These are phyloP conservation scores for Rubia tinctorum DNA, from an alignment of 305 asterid genomes.

Conservation along the genomic window DNA sequence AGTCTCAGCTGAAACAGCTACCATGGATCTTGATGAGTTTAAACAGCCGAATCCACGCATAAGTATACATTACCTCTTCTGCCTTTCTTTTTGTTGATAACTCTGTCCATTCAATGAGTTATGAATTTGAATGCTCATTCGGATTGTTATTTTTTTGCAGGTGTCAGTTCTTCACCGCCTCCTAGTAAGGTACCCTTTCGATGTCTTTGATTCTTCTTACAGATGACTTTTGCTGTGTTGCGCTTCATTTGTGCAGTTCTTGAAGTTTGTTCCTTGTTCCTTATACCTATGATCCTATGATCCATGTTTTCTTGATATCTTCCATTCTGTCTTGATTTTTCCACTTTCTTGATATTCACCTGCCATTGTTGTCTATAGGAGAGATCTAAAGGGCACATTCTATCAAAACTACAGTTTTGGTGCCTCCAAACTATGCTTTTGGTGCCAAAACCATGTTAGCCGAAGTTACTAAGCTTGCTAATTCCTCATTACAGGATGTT, in stretches of 20 bases:
- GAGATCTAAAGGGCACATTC: too few species aligned
- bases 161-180: conserved; percentile 39
- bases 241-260: not conserved
- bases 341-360: too few species aligned
- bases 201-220: conserved; percentile 5
- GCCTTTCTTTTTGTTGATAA: not conserved
- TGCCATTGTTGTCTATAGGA: too few species aligned
- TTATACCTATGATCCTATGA: too few species aligned
- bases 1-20: conserved; percentile 74
- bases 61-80: conserved; percentile 31
- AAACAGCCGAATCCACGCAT: conserved; percentile 31
- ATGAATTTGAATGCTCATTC: not conserved
- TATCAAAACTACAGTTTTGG: too few species aligned
- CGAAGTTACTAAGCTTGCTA: too few species aligned
- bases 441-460: too few species aligned
- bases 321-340: too few species aligned
- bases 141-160: conserved; percentile 28
- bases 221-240: not conserved
- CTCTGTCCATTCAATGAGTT: not conserved
- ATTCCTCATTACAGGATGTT: too few species aligned
- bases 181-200: conserved; percentile 45
- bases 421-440: too few species aligned
- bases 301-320: too few species aligned
- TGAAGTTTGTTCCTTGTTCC: too few species aligned
- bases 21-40: conserved; percentile 46